phyloP scores from a whole-genome alignment of 345 rosid genomes.

The Bruguiera gymnorhiza region DNA sequence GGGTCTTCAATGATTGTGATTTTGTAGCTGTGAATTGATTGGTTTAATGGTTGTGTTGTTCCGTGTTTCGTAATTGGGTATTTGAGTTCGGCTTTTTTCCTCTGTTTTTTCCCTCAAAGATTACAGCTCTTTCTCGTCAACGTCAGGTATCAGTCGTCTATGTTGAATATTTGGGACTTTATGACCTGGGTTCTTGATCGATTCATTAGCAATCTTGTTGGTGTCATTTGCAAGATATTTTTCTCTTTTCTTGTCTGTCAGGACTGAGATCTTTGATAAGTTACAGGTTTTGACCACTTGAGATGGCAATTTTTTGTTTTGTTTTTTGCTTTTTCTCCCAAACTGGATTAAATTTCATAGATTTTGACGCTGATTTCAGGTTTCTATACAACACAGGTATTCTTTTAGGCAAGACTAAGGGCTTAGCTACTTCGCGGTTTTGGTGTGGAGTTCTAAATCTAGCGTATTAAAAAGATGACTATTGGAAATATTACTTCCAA shows the following conservation, averaged over 20 bases:
- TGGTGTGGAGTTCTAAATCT: conserved; percentile 6
- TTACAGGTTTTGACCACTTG: conserved; percentile 3
- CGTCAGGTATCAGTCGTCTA: background rate
- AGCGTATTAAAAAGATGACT: conserved; percentile 43
- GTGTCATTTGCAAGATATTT: conserved; percentile 1
- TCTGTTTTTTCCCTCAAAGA: background rate
- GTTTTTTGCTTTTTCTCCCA: background rate
- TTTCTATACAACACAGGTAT: background rate
- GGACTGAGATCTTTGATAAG: background rate
- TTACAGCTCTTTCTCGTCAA: background rate
- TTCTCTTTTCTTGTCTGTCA: background rate
- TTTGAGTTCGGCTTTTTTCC: background rate
- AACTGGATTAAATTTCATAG: background rate
- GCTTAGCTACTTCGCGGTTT: conserved; percentile 4
- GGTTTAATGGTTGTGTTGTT: background rate
- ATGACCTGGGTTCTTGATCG: conserved; percentile 1
- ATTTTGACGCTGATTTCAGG: conserved; percentile 3
- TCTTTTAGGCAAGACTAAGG: background rate
- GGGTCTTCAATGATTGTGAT: background rate
- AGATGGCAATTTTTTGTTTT: background rate
- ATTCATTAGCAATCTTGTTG: background rate
- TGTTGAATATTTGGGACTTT: background rate
- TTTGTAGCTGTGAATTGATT: conserved; percentile 1
- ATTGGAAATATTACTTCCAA: conserved; percentile 38
- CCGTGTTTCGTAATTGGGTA: background rate